Base-by-base conservation (phyloP, 75 land plant genomes). In the Sequoiadendron giganteum region DNA sequence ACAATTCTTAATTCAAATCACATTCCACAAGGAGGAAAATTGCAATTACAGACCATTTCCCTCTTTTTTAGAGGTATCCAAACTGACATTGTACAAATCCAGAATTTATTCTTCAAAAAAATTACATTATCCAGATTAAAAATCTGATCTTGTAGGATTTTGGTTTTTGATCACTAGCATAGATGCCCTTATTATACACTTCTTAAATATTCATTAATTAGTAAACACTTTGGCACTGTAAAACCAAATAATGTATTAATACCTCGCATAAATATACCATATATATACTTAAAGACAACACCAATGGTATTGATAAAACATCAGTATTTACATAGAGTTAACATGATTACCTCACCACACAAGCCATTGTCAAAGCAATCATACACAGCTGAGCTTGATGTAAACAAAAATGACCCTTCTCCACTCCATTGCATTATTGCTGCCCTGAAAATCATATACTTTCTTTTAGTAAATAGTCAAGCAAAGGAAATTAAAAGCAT, bases 361-460 rank as follows among this genome's bases (percentile, higher is more conserved):
- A 56, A 39, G 13, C 88, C 86, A 85, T 92, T 92, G 88, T 92
- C 90, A 34, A 49, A 76, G 32, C 90, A 86, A 40, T 91, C 92
- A 84, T 89, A 92, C 15, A 92, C 90, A 55, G 92, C 93, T 79
- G 92, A 90, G 83, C 92, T 91, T 25, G 93, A 91, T 34, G 93
- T 92, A 65, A 92, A 92, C 81, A 92, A 87, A 77, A 92, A 82
- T 13, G 92, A 81, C 73, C 93, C 93, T 77, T 92, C 87, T 39
- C 93, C 84, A 70, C 89, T 89, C 93, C 93, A 92, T 75, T 61
- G 86, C 90, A 85, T 49, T 61, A 90, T 90, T 65, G 93, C 93
- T 73, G 42, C 87, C 92, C 93, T 92, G 85, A 65, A 90, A 28
- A 82, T 10, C 84, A 82, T 45, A 82, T 8, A 25, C 38, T 43